A percentile compares a stretch with the other conserved stretches of the same genome.
Evolutionary conservation across 768 basidiomycete species (phyloP).

Genomic region (Boletus barrowsii): DNA sequence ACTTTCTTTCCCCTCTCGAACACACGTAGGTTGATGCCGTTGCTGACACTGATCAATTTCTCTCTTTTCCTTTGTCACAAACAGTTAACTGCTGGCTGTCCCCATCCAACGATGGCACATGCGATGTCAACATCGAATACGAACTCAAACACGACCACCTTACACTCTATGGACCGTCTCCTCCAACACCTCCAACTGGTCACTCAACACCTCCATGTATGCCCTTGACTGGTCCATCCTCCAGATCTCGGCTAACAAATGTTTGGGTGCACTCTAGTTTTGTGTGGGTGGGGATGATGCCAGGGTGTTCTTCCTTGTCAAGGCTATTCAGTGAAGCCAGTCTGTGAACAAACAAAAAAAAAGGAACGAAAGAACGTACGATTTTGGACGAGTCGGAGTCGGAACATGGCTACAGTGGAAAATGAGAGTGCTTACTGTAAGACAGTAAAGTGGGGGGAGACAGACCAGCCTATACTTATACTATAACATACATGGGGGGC

Average conservation of each 20-base stretch:
- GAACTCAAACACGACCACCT: constrained; percentile 87
- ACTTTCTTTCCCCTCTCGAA: not conserved
- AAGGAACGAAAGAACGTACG: too few species aligned
- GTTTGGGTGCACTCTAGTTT: constrained; percentile 86
- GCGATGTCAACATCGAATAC: constrained; percentile 95
- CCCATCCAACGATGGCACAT: constrained; percentile 86
- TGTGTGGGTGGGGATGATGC: constrained; percentile 80
- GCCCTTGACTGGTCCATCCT: constrained; percentile 85
- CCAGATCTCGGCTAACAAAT: constrained; percentile 55
- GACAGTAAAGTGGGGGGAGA: too few species aligned
- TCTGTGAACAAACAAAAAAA: too few species aligned
- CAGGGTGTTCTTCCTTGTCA: constrained; percentile 89
- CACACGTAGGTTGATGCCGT: not conserved
- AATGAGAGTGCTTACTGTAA: too few species aligned
- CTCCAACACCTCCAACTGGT: constrained; percentile 67
- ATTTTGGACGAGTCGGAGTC: too few species aligned
- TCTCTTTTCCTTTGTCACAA: not conserved
- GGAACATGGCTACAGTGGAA: too few species aligned
- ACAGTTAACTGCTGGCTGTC: constrained; percentile 97
- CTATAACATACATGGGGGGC: too few species aligned
- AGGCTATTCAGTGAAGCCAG: too few species aligned
- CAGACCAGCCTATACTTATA: too few species aligned
- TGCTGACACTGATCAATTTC: not conserved
- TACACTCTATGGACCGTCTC: constrained; percentile 75
- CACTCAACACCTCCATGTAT: constrained; percentile 74